Conservation (phyloP, 1,139 yeast genomes). For the Yamadazyma sp. region DNA sequence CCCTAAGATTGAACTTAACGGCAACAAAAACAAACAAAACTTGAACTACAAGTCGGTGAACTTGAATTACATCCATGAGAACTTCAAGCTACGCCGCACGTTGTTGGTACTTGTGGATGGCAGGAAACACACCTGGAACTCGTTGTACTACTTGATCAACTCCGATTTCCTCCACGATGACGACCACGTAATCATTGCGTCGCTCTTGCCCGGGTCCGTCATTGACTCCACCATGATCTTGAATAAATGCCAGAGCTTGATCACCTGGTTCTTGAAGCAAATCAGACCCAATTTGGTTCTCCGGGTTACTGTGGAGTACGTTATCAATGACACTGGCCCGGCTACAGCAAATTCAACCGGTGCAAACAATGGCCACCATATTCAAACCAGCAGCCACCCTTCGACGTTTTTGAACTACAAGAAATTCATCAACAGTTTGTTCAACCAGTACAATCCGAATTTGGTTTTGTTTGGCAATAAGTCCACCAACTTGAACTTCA, state of each 20-base stretch:
- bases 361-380: neutral
- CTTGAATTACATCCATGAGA: constrained; percentile 38
- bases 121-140: constrained; percentile 47
- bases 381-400: neutral
- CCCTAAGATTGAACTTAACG: constrained; percentile 7
- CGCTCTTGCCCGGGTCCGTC: constrained; percentile 36
- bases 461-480: constrained; percentile 41
- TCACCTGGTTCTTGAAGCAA: constrained; percentile 39
- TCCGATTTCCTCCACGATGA: constrained; percentile 34
- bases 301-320: constrained; percentile 56
- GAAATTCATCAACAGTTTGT: constrained; percentile 37
- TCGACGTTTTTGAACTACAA: constrained; percentile 20
- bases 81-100: constrained; percentile 29
- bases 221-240: constrained; percentile 26
- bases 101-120: constrained; percentile 41
- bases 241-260: constrained; percentile 38
- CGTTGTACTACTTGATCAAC: constrained; percentile 34
- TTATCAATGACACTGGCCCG: constrained; percentile 34
- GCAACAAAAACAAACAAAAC: constrained; percentile 13
- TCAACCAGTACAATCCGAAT: constrained; percentile 43
- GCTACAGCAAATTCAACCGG: constrained; percentile 18
- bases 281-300: constrained; percentile 30
- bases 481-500: constrained; percentile 43
- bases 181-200: constrained; percentile 39
- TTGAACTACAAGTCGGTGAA: constrained; percentile 42